phyloP scores from a whole-genome alignment of 306 rosid genomes.

The Clitoria ternatea region DNA sequence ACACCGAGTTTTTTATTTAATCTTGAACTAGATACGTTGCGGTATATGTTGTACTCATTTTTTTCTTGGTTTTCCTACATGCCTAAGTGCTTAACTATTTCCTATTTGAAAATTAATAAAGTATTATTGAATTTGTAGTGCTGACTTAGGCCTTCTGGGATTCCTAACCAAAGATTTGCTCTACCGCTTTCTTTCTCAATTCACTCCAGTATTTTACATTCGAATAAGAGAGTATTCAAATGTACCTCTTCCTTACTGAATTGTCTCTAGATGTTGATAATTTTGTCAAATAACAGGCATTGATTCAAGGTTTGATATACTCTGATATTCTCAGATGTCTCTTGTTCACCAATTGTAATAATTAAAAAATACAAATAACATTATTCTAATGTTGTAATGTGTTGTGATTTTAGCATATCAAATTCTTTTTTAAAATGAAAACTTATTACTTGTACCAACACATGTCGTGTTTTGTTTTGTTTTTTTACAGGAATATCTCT shows the following conservation, averaged over 20 bases:
- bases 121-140: slow-evolving; percentile 84
- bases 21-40: slow-evolving; percentile 92
- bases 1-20: slow-evolving; percentile 80
- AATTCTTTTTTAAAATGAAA: too few relatives aligned
- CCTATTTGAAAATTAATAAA: slow-evolving; percentile 22
- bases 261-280: not conserved
- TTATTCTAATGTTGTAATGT: too few relatives aligned
- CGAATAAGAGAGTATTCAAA: slow-evolving; percentile 91
- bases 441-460: too few relatives aligned
- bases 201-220: slow-evolving; percentile 85
- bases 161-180: slow-evolving; percentile 91
- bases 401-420: too few relatives aligned
- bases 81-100: slow-evolving; percentile 10
- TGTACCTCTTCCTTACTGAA: slow-evolving; percentile 34
- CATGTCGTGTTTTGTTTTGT: too few relatives aligned
- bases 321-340: too few relatives aligned
- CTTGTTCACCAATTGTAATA: too few relatives aligned
- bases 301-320: too few relatives aligned
- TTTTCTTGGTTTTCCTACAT: slow-evolving; percentile 9
- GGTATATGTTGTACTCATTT: slow-evolving; percentile 39
- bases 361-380: too few relatives aligned
- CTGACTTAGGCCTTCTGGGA: slow-evolving; percentile 94
- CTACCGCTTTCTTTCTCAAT: slow-evolving; percentile 92
- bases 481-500: too few relatives aligned
- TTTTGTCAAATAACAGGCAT: slow-evolving; percentile 19